Evolutionary conservation across 306 rosid species (phyloP).

Genomic region (Vigna radiata): DNA sequence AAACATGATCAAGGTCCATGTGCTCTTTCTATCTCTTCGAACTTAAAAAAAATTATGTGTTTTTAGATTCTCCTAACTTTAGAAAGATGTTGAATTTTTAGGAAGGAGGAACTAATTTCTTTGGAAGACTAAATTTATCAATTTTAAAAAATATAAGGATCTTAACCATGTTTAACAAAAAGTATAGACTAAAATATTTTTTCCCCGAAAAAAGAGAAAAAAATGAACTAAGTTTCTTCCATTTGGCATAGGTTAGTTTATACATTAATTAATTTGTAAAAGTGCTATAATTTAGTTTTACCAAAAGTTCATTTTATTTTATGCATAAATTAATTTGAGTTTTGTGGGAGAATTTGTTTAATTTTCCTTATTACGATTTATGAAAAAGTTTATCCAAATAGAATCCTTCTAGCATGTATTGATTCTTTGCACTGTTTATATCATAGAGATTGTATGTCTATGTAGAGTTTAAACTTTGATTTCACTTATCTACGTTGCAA

Average conservation of each 20-base stretch:
- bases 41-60: no score
- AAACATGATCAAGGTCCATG: neutral
- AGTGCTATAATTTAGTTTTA: no score
- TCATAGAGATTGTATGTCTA: neutral
- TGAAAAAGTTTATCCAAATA: neutral
- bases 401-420: neutral
- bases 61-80: neutral
- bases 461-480: neutral
- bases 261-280: no score
- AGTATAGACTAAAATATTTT: neutral
- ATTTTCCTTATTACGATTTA: neutral
- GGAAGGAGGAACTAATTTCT: no score
- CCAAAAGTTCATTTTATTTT: no score
- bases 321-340: neutral
- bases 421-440: neutral
- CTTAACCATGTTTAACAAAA: neutral
- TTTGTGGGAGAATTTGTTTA: neutral
- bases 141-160: neutral
- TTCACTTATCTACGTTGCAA: constrained; percentile 12
- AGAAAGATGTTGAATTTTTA: neutral
- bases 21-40: neutral
- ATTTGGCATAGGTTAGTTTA: no score
- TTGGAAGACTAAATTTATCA: neutral
- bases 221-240: no score
- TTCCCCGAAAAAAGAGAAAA: no score